phyloP scores from a whole-genome alignment of 768 basidiomycete species.

The Suillus placidus region DNA sequence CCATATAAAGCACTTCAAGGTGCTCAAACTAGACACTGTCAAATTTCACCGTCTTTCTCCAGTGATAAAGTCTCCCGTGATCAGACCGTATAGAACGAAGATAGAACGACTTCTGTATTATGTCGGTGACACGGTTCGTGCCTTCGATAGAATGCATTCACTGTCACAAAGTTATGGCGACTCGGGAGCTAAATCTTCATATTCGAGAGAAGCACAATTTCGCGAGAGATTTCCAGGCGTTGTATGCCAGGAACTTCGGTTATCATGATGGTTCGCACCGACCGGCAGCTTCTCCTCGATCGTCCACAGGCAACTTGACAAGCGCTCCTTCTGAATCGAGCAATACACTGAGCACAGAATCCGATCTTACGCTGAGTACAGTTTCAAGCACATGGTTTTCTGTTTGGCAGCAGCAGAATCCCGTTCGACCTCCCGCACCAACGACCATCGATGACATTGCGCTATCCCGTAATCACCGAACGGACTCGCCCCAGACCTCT shows the following conservation, averaged over 20 bases:
- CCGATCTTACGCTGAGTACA: slow-evolving; percentile 1
- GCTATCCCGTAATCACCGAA: slow-evolving; percentile 26
- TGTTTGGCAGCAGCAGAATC: slow-evolving; percentile 23
- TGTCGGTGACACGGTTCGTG: not conserved
- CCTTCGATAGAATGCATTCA: not conserved
- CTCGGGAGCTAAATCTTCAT: not conserved
- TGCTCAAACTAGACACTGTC: not conserved
- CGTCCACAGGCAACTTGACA: not conserved
- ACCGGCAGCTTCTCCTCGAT: not conserved
- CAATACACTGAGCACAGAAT: slow-evolving; percentile 2
- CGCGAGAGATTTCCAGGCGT: not conserved
- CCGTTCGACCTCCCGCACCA: slow-evolving; percentile 9
- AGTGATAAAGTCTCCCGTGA: not conserved
- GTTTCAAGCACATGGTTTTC: slow-evolving; percentile 22
- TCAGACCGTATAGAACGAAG: not conserved
- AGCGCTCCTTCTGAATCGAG: not conserved
- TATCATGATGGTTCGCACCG: not conserved
- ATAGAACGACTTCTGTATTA: not conserved
- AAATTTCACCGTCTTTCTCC: not conserved
- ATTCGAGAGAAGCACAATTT: not conserved
- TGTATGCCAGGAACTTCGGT: not conserved
- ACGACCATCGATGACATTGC: slow-evolving; percentile 27
- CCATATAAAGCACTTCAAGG: not conserved
- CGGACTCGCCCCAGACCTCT: slow-evolving; percentile 25
- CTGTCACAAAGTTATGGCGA: not conserved